These are phyloP conservation scores for Smittium culicis DNA, from an alignment of 371 early-diverging fungal genomes.

Conservation along the genomic window DNA sequence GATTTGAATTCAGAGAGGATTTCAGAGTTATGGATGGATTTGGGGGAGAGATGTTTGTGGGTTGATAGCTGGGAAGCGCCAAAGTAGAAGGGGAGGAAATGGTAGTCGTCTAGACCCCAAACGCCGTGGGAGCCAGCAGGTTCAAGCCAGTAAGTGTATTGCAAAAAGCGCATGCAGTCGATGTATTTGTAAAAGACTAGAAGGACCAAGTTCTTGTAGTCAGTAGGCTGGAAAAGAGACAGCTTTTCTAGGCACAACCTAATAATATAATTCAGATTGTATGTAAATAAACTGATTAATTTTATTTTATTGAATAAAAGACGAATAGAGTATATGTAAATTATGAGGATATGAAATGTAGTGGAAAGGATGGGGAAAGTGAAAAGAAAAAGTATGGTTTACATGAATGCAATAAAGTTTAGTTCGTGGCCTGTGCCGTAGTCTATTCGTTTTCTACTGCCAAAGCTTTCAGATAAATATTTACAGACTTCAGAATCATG, in stretches of 20 bases:
- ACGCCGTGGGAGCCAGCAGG: conserved; percentile 99
- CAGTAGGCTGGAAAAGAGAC: conserved; percentile 16
- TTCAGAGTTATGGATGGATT: conserved; percentile 70
- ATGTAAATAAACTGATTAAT: background rate
- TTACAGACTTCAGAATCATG: conserved; percentile 54
- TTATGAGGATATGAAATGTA: background rate
- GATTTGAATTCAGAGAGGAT: conserved; percentile 66
- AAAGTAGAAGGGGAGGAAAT: conserved; percentile 93
- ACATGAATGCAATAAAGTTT: conserved; percentile 82
- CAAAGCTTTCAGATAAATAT: conserved; percentile 85
- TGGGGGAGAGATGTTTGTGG: conserved; percentile 71
- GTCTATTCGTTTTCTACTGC: conserved; percentile 91
- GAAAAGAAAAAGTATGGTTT: too few relatives aligned
- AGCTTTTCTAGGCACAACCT: background rate
- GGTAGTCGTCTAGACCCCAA: conserved; percentile 98
- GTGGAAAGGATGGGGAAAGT: background rate
- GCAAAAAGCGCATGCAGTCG: conserved; percentile 70
- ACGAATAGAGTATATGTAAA: background rate
- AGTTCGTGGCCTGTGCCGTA: conserved; percentile 99
- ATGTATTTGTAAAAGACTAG: conserved; percentile 84
- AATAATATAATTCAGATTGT: background rate
- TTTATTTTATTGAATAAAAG: too few relatives aligned
- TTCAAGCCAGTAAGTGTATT: conserved; percentile 89
- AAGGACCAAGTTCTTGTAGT: conserved; percentile 59
- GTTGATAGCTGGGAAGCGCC: conserved; percentile 77